phyloP scores from a whole-genome alignment of 2,329 filamentous ascomycete genomes.

The Tolypocladium capitatum region DNA sequence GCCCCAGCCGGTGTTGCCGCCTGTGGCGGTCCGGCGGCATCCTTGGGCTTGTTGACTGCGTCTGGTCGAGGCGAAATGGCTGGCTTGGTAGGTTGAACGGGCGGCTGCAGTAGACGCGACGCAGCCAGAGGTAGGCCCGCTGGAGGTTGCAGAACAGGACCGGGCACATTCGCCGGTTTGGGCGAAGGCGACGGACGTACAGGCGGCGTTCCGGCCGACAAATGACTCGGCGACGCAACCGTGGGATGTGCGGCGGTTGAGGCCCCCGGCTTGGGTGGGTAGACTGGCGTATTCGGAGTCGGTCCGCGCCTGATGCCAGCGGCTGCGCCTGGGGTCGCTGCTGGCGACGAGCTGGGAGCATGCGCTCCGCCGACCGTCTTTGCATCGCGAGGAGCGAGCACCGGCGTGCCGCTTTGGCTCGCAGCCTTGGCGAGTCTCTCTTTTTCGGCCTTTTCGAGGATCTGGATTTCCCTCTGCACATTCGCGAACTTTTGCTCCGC shows the following conservation, averaged over 20 bases:
- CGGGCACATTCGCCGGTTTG: conserved; percentile 15
- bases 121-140: conserved; percentile 17
- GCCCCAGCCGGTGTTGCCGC: conserved; percentile 11
- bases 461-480: conserved; percentile 53
- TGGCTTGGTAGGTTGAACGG: conserved; percentile 17
- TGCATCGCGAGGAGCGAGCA: conserved; percentile 18
- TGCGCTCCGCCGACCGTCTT: conserved; percentile 13
- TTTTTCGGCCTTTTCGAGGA: conserved; percentile 43
- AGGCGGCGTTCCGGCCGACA: conserved; percentile 14
- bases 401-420: conserved; percentile 19
- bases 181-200: conserved; percentile 15
- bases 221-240: conserved; percentile 15
- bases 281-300: conserved; percentile 19
- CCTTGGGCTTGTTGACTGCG: conserved; percentile 15
- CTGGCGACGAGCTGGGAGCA: conserved; percentile 11
- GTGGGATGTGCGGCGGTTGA: conserved; percentile 9
- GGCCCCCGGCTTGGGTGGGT: conserved; percentile 20
- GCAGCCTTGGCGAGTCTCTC: conserved; percentile 23
- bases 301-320: conserved; percentile 14
- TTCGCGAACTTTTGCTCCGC: conserved; percentile 56
- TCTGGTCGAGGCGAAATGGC: conserved; percentile 22
- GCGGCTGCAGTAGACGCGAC: conserved; percentile 18
- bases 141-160: conserved; percentile 24
- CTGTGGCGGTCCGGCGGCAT: conserved; percentile 11
- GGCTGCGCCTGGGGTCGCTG: conserved; percentile 8